A percentile compares a stretch with the other conserved stretches of the same genome.
These are phyloP conservation scores for Phaeophleospora eucalypticola DNA, from an alignment of 2,329 filamentous ascomycete genomes.

Conservation along the genomic window DNA sequence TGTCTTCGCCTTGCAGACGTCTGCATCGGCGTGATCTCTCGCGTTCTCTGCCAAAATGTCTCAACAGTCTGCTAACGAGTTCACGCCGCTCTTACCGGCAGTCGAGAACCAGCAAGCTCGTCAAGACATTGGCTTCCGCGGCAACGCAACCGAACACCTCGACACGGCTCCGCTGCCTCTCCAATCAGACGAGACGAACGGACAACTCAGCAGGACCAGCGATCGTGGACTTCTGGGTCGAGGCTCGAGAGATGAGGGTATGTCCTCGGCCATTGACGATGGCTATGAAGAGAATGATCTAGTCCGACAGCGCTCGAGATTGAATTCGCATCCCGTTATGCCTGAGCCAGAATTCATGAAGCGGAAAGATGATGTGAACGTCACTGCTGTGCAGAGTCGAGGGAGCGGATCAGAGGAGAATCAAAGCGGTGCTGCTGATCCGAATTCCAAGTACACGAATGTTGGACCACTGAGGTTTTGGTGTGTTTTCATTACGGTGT, in stretches of 20 bases:
- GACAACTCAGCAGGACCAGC: not conserved
- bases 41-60: no score
- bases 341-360: constrained; percentile 6
- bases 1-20: no score
- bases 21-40: no score
- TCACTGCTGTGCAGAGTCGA: not conserved
- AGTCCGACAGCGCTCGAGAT: constrained; percentile 1
- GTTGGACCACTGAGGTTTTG: constrained; percentile 10
- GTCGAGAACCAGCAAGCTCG: not conserved
- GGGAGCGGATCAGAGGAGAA: constrained; percentile 2
- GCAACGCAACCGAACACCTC: no score
- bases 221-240: constrained; percentile 1
- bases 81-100: constrained; percentile 7
- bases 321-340: constrained; percentile 9
- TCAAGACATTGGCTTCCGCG: not conserved
- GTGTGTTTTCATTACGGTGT: constrained; percentile 11
- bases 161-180: not conserved
- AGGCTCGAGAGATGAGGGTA: not conserved
- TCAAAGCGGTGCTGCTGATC: constrained; percentile 1
- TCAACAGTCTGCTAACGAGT: constrained; percentile 1
- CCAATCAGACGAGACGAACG: not conserved
- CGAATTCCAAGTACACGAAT: constrained; percentile 14
- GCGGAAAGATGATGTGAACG: constrained; percentile 3
- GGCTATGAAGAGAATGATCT: constrained; percentile 7
- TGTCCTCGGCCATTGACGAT: constrained; percentile 8